These are phyloP conservation scores for Scleroderma bovista DNA, from an alignment of 768 basidiomycete genomes.

Conservation along the genomic window DNA sequence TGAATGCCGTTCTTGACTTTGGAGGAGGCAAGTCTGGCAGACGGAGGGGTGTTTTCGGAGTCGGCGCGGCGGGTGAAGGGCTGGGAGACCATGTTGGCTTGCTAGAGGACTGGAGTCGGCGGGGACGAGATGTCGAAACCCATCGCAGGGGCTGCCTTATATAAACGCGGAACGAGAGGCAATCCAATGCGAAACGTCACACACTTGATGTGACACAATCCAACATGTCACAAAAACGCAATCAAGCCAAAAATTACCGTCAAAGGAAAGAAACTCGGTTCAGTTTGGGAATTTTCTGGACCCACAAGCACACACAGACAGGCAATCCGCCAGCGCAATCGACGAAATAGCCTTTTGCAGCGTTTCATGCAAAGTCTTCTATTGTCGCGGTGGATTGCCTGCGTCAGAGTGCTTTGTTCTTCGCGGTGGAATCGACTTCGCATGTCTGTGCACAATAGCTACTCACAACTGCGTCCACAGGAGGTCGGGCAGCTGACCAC, in stretches of 20 bases:
- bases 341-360: conserved; percentile 1
- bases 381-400: background rate
- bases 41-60: conserved; percentile 32
- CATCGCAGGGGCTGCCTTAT: conserved; percentile 18
- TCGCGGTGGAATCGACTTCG: background rate
- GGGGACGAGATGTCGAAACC: background rate
- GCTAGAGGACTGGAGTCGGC: conserved; percentile 4
- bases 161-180: conserved; percentile 11
- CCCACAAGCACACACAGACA: conserved; percentile 21
- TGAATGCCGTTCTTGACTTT: conserved; percentile 27
- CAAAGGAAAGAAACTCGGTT: conserved; percentile 14
- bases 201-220: conserved; percentile 19
- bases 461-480: background rate
- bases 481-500: background rate
- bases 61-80: conserved; percentile 18
- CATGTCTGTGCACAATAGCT: background rate
- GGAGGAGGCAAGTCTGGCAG: background rate
- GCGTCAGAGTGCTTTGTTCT: background rate
- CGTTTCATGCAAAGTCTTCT: background rate
- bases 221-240: conserved; percentile 28
- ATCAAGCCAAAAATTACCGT: conserved; percentile 22
- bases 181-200: background rate
- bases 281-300: conserved; percentile 22
- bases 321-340: conserved; percentile 20
- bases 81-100: conserved; percentile 23